Percentiles rank a stretch among this genome's conserved stretches.
Conservation (phyloP, 2,329 filamentous ascomycete species). For the Penicillium crustosum region DNA sequence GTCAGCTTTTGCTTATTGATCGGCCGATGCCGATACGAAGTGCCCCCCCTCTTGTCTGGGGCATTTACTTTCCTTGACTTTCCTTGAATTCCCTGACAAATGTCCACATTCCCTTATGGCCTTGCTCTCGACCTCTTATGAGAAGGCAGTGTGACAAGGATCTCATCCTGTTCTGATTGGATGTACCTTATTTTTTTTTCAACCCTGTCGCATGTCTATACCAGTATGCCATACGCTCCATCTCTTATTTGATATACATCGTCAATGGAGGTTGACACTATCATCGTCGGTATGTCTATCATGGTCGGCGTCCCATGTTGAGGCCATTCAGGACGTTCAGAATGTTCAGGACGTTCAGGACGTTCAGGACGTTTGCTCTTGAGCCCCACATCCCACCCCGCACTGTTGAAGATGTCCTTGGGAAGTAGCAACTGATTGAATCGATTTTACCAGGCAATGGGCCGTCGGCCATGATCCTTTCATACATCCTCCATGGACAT, state of each 20-base stretch:
- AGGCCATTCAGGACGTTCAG: background rate
- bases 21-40: slow-evolving; percentile 11
- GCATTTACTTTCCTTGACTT: slow-evolving; percentile 11
- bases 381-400: background rate
- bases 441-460: slow-evolving; percentile 54
- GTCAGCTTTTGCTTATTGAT: slow-evolving; percentile 32
- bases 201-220: slow-evolving; percentile 26
- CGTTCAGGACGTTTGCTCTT: background rate
- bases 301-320: background rate
- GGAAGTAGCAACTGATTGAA: background rate
- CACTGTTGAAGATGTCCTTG: background rate
- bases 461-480: slow-evolving; percentile 61
- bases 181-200: background rate
- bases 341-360: too few relatives aligned
- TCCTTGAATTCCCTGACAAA: slow-evolving; percentile 6
- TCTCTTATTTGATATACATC: slow-evolving; percentile 27
- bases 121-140: slow-evolving; percentile 15
- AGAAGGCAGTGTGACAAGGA: slow-evolving; percentile 7
- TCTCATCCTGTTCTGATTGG: slow-evolving; percentile 2
- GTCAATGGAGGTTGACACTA: slow-evolving; percentile 43
- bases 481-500: slow-evolving; percentile 62
- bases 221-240: slow-evolving; percentile 35
- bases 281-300: slow-evolving; percentile 45
- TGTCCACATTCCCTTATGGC: slow-evolving; percentile 23
- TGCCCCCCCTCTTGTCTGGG: slow-evolving; percentile 5